Evolutionary conservation across 2,329 filamentous ascomycete species (phyloP), one percentile per base, ranked within the genome.

Genomic region (Blastomyces parvus): DNA sequence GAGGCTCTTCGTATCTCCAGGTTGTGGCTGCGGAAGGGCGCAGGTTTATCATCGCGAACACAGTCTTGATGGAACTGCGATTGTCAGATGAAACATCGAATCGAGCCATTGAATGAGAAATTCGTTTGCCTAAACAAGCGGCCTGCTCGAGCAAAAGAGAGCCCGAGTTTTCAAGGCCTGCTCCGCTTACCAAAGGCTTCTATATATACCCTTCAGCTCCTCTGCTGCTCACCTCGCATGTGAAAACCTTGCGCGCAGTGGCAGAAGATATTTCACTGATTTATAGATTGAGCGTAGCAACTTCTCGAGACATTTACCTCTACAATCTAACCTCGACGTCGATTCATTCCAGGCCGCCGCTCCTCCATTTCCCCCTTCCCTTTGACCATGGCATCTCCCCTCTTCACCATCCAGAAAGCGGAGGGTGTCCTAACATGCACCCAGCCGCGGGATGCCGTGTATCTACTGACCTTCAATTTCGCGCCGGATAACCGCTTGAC

Each of bases 401-500:
- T 62, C 40, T 62, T 56, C 36, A 62, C 60, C 17, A 42, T 62
- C 46, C 50, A 62, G 9, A 55, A 38, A 40, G 1, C 60, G 25
- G 60, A 62, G 36, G 60, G 60, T 25, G 36, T 50, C 19, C 13
- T 62, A 3, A 62, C 60, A 33, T 62, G 60, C 60, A 62, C 60
- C 38, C 60, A 55, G 40, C 57, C 57, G 27, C 57, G 48, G 42
- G 22, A 59, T 38, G 40, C 57, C 19, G 65, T 66, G 17, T 94
- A 94, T 76, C 80, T 93, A 30, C 80, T 93, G 38, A 88, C 87
- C 33, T 88, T 90, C 74, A 79, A 78, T 63, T 87, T 86, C 11
- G 85, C 87, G 0, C 85, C 86, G 0, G 90, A 94, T 77, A 94
- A 93, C 77, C 84, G 90, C 46, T 82, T 93, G 56, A 87, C 86